Evolutionary conservation across 495 filamentous ascomycete genomes (phyloP).

Genomic region (Umbilicaria muhlenbergii): DNA sequence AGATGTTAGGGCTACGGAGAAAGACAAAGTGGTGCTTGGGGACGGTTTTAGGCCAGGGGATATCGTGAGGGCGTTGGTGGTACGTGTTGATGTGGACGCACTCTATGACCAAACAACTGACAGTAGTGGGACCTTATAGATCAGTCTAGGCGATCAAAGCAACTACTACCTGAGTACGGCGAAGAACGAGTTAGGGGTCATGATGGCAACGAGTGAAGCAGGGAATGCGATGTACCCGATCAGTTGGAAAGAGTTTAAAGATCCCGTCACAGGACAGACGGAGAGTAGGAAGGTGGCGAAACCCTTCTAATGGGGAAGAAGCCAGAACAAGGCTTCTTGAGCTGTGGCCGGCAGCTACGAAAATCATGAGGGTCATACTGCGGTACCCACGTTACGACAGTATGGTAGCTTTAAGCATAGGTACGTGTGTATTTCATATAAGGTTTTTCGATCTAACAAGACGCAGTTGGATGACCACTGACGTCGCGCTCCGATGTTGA

Average conservation of each 20-base stretch:
- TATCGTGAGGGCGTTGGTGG: constrained; percentile 76
- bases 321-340: not conserved
- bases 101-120: not conserved
- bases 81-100: constrained; percentile 23
- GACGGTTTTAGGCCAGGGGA: constrained; percentile 90
- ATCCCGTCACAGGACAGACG: constrained; percentile 58
- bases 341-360: not conserved
- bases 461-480: not conserved
- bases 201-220: constrained; percentile 80
- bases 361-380: too few relatives aligned
- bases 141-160: constrained; percentile 80
- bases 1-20: constrained; percentile 89
- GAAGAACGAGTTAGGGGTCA: constrained; percentile 78
- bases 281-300: constrained; percentile 89
- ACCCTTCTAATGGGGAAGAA: constrained; percentile 47
- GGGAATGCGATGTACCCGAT: constrained; percentile 84
- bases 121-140: constrained; percentile 24
- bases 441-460: not conserved
- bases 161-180: constrained; percentile 89
- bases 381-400: too few relatives aligned
- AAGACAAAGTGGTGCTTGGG: constrained; percentile 78
- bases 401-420: too few relatives aligned
- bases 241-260: constrained; percentile 87
- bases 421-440: too few relatives aligned
- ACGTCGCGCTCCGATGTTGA: not conserved